Evolutionary conservation across 2,329 filamentous ascomycete species (phyloP).

Genomic region (Xylaria sp.): DNA sequence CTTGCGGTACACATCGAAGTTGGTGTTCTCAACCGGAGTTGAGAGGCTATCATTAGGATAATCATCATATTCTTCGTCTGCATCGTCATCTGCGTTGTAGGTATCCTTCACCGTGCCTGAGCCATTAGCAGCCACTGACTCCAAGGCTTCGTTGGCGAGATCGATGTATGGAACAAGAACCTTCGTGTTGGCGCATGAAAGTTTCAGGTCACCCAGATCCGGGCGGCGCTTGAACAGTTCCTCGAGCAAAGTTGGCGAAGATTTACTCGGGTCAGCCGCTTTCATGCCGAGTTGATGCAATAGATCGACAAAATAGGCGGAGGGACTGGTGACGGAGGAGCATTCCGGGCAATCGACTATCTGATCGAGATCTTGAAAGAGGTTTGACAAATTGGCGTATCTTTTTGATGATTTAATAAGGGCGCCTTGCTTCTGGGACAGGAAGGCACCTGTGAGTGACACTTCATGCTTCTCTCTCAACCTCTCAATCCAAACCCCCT

Average conservation of each 20-base stretch:
- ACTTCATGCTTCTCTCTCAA: conserved; percentile 6
- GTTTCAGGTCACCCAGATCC: conserved; percentile 1
- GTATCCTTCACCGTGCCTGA: background rate
- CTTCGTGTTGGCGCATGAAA: conserved; percentile 10
- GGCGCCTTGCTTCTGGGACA: background rate
- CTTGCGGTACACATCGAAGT: conserved; percentile 1
- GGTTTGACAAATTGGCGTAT: background rate
- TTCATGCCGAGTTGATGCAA: conserved; percentile 1
- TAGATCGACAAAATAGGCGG: conserved; percentile 15
- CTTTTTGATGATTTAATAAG: background rate
- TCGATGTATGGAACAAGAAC: conserved; percentile 13
- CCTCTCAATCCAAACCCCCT: background rate
- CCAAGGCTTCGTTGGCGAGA: conserved; percentile 11
- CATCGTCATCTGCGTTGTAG: background rate
- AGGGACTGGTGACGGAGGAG: conserved; percentile 8
- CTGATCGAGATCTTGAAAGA: background rate
- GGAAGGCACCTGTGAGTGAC: background rate
- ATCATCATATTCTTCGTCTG: background rate
- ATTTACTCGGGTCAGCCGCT: background rate
- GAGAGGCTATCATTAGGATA: background rate
- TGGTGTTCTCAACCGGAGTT: background rate
- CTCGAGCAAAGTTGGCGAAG: background rate
- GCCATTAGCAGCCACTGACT: conserved; percentile 6
- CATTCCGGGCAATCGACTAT: background rate
- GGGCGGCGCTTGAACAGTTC: conserved; percentile 3